Evolutionary conservation across 768 basidiomycete genomes (phyloP).

Genomic region (Suillus luteus): DNA sequence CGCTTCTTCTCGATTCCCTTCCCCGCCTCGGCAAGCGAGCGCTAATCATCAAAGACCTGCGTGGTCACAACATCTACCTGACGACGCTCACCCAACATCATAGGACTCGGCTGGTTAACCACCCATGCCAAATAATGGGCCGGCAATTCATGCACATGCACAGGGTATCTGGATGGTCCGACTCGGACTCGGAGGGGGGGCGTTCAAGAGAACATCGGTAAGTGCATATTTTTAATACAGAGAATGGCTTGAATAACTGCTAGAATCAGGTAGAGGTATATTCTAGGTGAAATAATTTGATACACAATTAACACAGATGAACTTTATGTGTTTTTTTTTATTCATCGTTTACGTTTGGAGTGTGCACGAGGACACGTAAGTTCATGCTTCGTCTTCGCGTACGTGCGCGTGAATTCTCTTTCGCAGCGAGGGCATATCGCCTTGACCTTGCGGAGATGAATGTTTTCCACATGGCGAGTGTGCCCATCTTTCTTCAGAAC

Average conservation of each 20-base stretch:
- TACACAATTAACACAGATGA: neutral
- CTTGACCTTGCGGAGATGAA: neutral
- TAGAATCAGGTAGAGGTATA: neutral
- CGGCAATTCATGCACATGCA: neutral
- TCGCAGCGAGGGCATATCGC: neutral
- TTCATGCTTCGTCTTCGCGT: slow-evolving; percentile 4
- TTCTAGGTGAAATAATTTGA: neutral
- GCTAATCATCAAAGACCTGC: neutral
- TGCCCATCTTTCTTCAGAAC: neutral
- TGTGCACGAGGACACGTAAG: neutral
- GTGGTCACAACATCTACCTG: neutral
- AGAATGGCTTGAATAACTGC: neutral
- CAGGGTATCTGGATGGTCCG: neutral
- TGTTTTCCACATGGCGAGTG: neutral
- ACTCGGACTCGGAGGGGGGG: no score
- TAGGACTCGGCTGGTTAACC: neutral
- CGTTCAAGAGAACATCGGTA: neutral
- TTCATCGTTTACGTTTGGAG: neutral
- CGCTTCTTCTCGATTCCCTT: neutral
- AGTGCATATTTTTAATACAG: neutral
- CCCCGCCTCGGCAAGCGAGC: neutral
- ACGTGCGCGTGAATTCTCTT: neutral
- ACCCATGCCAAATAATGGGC: neutral
- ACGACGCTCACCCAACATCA: neutral
- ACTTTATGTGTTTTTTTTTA: neutral